These are phyloP conservation scores for Starmerella kuoi DNA, from an alignment of 805 yeast species.

Conservation along the genomic window DNA sequence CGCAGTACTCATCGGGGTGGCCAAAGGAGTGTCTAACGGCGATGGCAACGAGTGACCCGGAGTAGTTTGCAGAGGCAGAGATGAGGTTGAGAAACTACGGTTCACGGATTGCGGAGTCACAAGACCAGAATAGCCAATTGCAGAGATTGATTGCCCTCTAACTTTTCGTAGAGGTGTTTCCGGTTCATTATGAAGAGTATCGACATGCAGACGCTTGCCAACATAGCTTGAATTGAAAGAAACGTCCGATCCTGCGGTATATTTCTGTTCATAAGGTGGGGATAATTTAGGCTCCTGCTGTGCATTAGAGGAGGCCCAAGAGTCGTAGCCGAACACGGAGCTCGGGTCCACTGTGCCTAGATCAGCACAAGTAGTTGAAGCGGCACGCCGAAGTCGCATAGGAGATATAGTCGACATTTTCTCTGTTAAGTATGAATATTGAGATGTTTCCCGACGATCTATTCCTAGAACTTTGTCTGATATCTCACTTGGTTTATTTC, in stretches of 20 bases:
- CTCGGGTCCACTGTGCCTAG: conserved; percentile 6
- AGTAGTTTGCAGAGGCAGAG: conserved; percentile 10
- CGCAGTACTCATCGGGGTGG: conserved; percentile 14
- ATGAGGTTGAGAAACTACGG: conserved; percentile 16
- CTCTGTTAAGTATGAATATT: not conserved
- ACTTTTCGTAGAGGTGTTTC: conserved; percentile 17
- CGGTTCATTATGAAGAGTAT: conserved; percentile 2
- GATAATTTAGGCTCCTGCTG: no score
- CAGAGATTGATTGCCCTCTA: conserved; percentile 11
- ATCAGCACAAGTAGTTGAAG: not conserved
- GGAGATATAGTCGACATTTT: not conserved
- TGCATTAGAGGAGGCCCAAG: no score
- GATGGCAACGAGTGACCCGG: conserved; percentile 12
- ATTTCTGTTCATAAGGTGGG: not conserved
- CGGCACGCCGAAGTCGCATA: not conserved
- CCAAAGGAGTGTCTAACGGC: conserved; percentile 19
- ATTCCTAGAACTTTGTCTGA: not conserved
- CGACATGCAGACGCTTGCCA: conserved; percentile 1
- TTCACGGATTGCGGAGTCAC: conserved; percentile 16
- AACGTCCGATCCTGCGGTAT: conserved; percentile 7
- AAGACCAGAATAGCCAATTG: conserved; percentile 5
- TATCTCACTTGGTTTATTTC: not conserved
- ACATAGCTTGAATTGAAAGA: not conserved
- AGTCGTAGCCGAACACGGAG: conserved; percentile 5
- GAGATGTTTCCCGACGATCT: no score